Percentiles rank a stretch among this genome's conserved stretches.
Evolutionary conservation across 306 rosid genomes (phyloP).

Genomic region (Cicer arietinum): DNA sequence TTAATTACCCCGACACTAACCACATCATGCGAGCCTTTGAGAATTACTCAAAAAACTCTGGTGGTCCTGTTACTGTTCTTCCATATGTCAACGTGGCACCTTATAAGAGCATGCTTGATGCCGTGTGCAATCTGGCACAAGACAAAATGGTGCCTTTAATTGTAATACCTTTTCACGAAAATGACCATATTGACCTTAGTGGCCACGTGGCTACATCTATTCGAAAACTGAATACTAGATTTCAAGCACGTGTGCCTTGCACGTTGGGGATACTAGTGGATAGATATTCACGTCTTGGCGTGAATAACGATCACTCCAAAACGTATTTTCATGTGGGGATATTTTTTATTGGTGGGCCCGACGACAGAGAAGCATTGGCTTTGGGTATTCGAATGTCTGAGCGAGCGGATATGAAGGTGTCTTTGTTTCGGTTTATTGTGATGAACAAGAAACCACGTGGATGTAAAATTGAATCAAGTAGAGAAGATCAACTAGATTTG

Average conservation of each 20-base stretch:
- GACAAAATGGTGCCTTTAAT: constrained; percentile 54
- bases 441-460: neutral
- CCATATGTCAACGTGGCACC: constrained; percentile 59
- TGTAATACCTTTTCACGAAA: constrained; percentile 59
- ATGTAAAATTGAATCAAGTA: neutral
- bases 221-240: constrained; percentile 46
- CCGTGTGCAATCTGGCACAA: constrained; percentile 44
- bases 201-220: neutral
- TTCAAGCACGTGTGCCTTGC: constrained; percentile 50
- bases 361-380: constrained; percentile 66
- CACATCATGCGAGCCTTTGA: constrained; percentile 62
- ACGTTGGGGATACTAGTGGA: constrained; percentile 75
- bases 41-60: constrained; percentile 54
- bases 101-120: constrained; percentile 61
- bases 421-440: constrained; percentile 44
- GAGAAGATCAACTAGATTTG: neutral
- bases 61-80: constrained; percentile 44
- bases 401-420: constrained; percentile 9
- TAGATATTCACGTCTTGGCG: constrained; percentile 23
- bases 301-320: neutral
- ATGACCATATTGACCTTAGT: constrained; percentile 16
- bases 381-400: constrained; percentile 53
- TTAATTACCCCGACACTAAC: constrained; percentile 42
- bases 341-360: constrained; percentile 63
- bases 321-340: constrained; percentile 44